phyloP scores from a whole-genome alignment of 495 filamentous ascomycete species.

The Penicillium manginii region DNA sequence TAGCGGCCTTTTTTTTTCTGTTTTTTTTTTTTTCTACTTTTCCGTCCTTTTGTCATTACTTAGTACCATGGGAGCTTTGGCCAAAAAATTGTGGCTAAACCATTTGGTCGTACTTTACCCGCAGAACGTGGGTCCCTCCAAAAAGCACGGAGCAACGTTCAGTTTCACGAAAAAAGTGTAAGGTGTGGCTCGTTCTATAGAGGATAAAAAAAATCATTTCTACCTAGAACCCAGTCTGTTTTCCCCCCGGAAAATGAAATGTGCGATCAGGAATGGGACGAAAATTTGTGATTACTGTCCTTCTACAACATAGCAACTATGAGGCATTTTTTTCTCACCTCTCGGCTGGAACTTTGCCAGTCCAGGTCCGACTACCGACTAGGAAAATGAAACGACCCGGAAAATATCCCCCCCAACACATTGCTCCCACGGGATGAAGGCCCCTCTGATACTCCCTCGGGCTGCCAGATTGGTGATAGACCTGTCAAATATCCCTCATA shows the following conservation, averaged over 20 bases:
- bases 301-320: background rate
- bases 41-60: background rate
- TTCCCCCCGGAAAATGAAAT: background rate
- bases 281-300: background rate
- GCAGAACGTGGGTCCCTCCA: slow-evolving; percentile 9
- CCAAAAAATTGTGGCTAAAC: slow-evolving; percentile 14
- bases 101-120: slow-evolving; percentile 13
- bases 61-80: slow-evolving; percentile 24
- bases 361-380: slow-evolving; percentile 3
- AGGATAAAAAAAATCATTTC: background rate
- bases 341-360: slow-evolving; percentile 10
- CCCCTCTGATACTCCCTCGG: slow-evolving; percentile 11
- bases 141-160: slow-evolving; percentile 14
- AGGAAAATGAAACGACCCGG: slow-evolving; percentile 15
- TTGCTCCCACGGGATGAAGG: slow-evolving; percentile 1
- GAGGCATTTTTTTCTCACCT: slow-evolving; percentile 20
- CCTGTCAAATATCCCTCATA: slow-evolving; percentile 35
- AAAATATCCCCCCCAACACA: slow-evolving; percentile 6
- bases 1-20: slow-evolving; percentile 5
- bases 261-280: background rate
- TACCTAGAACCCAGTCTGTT: background rate
- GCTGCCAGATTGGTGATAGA: slow-evolving; percentile 33
- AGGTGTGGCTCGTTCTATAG: slow-evolving; percentile 7
- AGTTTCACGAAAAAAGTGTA: slow-evolving; percentile 4
- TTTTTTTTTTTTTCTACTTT: background rate